Evolutionary conservation across 73 alveolate species (phyloP), one percentile per base, ranked within the genome.

Genomic region (Paraurostyla sp.): DNA sequence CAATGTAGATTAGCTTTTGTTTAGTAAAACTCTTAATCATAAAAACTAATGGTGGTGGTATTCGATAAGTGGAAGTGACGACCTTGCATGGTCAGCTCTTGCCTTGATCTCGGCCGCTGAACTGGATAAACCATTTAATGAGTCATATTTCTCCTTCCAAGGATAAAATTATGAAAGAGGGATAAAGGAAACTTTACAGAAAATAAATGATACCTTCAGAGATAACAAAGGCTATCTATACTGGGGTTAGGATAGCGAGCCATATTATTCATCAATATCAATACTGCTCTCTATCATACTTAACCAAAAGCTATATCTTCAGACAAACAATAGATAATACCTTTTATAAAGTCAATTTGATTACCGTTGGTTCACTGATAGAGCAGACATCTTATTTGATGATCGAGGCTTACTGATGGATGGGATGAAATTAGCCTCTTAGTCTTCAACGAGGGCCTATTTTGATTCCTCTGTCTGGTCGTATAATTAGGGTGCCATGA

Each of bases 21-120:
- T 59, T 27, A 18, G 51, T 23, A 59, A 59, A 30, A 23, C 76
- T 6, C 48, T 59, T 1, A 59, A 30, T 9, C 76, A 59, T 59
- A 59, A 23, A 59, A 59, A 59, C 49, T 29, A 59, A 59, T 59
- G 76, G 76, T 30, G 9, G 22, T 59, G 76, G 76, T 16, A 9
- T 23, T 7, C 2, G 42, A 59, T 59, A 16, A 59, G 76, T 23
- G 76, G 76, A 2, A 27, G 51, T 3, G 76, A 59, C 32, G 76
- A 59, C 22, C 6, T 23, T 15, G 76, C 51, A 11, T 59, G 76
- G 76, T 43, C 76, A 27, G 16, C 42, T 59, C 49, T 59, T 3
- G 43, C 76, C 32, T 29, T 59, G 9, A 27, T 59, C 9, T 59
- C 22, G 22, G 76, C 76, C 9, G 32, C 9, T 59, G 76, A 59